A percentile compares a stretch with the other conserved stretches of the same genome.
phyloP scores from a whole-genome alignment of 192 early-diverging fungal genomes.

The Gryganskiella cystojenkinii region DNA sequence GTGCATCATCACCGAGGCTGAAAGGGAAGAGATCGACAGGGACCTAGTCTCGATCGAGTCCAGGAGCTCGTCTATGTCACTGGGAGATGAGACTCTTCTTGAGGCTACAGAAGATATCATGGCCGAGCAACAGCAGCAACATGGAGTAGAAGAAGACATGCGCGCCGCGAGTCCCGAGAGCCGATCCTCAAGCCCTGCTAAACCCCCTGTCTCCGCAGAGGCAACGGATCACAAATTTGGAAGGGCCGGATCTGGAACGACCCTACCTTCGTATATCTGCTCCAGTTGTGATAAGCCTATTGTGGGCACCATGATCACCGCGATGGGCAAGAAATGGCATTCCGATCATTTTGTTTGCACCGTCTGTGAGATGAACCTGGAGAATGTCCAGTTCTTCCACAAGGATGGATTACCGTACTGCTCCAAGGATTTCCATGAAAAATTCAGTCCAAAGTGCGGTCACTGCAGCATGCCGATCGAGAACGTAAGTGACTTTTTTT shows the following conservation, averaged over 20 bases:
- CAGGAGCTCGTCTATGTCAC: too few species aligned
- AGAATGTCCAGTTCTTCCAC: conserved; percentile 64
- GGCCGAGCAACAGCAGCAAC: too few species aligned
- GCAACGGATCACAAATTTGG: too few species aligned
- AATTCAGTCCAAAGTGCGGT: conserved; percentile 65
- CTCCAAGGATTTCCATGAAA: conserved; percentile 62
- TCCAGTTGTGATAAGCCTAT: conserved; percentile 59
- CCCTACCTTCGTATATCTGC: conserved; percentile 30
- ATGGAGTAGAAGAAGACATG: too few species aligned
- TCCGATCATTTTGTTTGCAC: conserved; percentile 62
- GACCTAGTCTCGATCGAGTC: neutral
- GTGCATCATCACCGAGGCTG: conserved; percentile 32
- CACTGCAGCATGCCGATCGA: conserved; percentile 68
- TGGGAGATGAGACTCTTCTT: too few species aligned
- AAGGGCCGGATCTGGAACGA: neutral
- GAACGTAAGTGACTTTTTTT: conserved; percentile 51
- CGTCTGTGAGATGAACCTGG: conserved; percentile 55
- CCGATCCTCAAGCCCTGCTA: neutral
- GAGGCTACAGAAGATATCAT: too few species aligned
- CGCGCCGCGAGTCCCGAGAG: too few species aligned
- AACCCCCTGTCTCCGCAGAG: too few species aligned
- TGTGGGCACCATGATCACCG: conserved; percentile 56
- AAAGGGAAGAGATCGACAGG: neutral
- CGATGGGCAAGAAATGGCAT: conserved; percentile 68
- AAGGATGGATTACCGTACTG: conserved; percentile 67